Conservation (phyloP, 176 grass and related monocot genomes). For the Cocos nucifera region DNA sequence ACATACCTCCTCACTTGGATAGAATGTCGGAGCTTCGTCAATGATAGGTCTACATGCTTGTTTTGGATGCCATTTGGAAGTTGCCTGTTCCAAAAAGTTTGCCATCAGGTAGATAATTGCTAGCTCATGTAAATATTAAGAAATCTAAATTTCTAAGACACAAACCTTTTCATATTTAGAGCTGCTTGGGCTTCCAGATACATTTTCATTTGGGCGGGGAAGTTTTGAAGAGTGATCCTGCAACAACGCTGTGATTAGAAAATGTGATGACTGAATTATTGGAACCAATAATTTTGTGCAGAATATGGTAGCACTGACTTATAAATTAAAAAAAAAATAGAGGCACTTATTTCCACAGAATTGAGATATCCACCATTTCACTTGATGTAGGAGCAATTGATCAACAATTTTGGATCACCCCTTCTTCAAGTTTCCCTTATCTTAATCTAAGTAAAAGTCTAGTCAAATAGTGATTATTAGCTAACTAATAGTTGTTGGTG, state of each 20-base stretch:
- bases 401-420: no score
- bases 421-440: neutral
- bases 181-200: constrained; percentile 21
- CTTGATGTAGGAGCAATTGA: no score
- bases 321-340: neutral
- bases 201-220: neutral
- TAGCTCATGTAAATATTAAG: constrained; percentile 6
- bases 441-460: no score
- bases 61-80: constrained; percentile 39
- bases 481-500: neutral
- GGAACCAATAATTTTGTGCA: no score
- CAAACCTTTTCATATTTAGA: constrained; percentile 11
- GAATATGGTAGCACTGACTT: no score
- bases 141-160: neutral
- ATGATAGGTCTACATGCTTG: constrained; percentile 59
- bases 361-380: neutral
- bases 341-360: no score
- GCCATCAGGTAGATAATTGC: neutral
- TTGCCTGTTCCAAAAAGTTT: constrained; percentile 20
- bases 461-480: no score
- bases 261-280: neutral
- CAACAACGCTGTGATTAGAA: neutral
- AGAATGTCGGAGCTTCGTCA: constrained; percentile 72
- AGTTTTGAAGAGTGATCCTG: constrained; percentile 16
- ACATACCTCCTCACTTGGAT: constrained; percentile 85